Percentiles rank a stretch among this genome's conserved stretches.
Conservation (phyloP, 805 yeast genomes). For the Kregervanrija delftensis region DNA sequence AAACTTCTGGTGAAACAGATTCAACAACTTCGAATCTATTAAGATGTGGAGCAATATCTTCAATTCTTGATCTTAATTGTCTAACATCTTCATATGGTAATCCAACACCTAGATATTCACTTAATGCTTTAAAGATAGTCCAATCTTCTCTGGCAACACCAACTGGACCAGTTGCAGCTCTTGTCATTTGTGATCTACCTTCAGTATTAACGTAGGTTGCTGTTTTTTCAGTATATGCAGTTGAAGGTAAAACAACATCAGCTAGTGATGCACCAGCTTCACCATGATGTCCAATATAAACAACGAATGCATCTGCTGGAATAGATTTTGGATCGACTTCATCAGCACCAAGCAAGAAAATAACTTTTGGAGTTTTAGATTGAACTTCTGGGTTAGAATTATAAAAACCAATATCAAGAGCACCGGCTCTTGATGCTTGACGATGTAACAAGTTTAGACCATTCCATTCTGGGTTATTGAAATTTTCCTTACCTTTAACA, state of each 20-base stretch:
- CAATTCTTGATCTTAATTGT: slow-evolving; percentile 61
- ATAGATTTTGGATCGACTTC: slow-evolving; percentile 62
- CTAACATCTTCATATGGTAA: slow-evolving; percentile 72
- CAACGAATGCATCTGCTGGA: slow-evolving; percentile 80
- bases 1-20: slow-evolving; percentile 52
- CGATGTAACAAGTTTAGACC: slow-evolving; percentile 77
- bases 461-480: slow-evolving; percentile 71
- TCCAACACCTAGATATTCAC: slow-evolving; percentile 64
- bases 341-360: slow-evolving; percentile 80
- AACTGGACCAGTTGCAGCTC: slow-evolving; percentile 84
- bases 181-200: slow-evolving; percentile 78
- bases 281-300: slow-evolving; percentile 90
- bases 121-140: slow-evolving; percentile 77
- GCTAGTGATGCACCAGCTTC: slow-evolving; percentile 84
- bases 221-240: slow-evolving; percentile 83
- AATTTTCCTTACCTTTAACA: slow-evolving; percentile 46
- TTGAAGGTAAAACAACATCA: slow-evolving; percentile 79
- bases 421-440: slow-evolving; percentile 83
- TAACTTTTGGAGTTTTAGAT: slow-evolving; percentile 56
- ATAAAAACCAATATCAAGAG: slow-evolving; percentile 77
- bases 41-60: slow-evolving; percentile 75
- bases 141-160: slow-evolving; percentile 90
- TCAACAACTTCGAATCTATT: slow-evolving; percentile 70
- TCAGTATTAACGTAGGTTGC: slow-evolving; percentile 86
- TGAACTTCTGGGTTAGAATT: slow-evolving; percentile 39